phyloP scores from a whole-genome alignment of 768 basidiomycete species.

The Mycena filopes region DNA sequence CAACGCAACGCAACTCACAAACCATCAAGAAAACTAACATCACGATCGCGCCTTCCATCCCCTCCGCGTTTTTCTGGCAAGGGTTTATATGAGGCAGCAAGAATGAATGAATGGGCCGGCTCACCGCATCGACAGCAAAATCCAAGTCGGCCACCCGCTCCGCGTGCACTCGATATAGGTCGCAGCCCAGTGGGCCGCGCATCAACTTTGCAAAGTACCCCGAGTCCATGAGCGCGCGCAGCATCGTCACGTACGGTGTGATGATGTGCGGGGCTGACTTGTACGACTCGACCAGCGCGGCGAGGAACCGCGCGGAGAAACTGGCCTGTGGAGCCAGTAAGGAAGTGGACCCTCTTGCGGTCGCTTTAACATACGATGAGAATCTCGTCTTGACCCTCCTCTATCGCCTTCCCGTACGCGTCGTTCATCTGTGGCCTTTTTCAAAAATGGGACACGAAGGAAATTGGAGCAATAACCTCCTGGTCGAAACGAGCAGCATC shows the following conservation, averaged over 20 bases:
- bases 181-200: not conserved
- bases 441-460: no score
- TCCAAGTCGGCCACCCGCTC: constrained; percentile 7
- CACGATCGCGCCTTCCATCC: not conserved
- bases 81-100: not conserved
- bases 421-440: no score
- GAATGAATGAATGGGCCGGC: no score
- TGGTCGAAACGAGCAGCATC: not conserved
- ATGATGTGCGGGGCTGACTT: not conserved
- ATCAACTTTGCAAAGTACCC: constrained; percentile 14
- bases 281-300: not conserved
- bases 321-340: constrained; percentile 1
- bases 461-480: not conserved
- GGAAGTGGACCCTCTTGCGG: no score
- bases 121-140: not conserved
- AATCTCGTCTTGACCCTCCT: no score
- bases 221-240: not conserved
- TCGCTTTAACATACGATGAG: no score
- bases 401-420: no score
- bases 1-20: not conserved
- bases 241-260: constrained; percentile 1
- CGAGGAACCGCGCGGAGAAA: constrained; percentile 9
- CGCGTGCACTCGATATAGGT: constrained; percentile 1
- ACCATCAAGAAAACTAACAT: constrained; percentile 8
- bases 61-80: not conserved